Evolutionary conservation across 768 basidiomycete genomes (phyloP).

Genomic region (Mycena chlorophos): DNA sequence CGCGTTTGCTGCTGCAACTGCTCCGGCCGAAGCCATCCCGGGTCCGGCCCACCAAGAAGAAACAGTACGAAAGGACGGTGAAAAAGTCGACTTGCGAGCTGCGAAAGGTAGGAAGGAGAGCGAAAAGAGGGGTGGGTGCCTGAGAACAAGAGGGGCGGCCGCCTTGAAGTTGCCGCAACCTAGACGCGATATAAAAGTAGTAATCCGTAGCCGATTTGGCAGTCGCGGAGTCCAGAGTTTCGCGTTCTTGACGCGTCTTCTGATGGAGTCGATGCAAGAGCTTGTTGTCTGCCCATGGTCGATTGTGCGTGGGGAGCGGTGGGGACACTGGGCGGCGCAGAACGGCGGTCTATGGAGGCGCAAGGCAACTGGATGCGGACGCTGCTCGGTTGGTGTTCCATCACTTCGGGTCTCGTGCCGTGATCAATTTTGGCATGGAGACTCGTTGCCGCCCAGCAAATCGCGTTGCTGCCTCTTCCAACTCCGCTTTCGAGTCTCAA

Average conservation of each 20-base stretch:
- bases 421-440: no score
- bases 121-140: background rate
- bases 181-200: background rate
- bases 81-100: conserved; percentile 2
- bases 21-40: background rate
- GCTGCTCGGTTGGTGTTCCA: no score
- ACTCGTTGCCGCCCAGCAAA: background rate
- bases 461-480: background rate
- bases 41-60: conserved; percentile 1
- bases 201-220: background rate
- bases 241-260: background rate
- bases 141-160: background rate
- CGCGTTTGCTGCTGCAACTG: background rate
- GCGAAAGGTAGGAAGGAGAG: background rate
- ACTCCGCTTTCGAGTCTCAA: background rate
- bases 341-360: no score
- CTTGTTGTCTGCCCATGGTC: no score
- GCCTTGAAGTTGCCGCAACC: background rate
- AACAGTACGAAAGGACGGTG: background rate
- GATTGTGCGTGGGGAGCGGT: no score
- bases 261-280: background rate
- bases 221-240: background rate
- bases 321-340: no score
- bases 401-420: no score
- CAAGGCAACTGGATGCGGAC: no score